A percentile compares a stretch with the other conserved stretches of the same genome.
Evolutionary conservation across 164 flowering plant species (phyloP).

Genomic region (Amborella trichopoda): DNA sequence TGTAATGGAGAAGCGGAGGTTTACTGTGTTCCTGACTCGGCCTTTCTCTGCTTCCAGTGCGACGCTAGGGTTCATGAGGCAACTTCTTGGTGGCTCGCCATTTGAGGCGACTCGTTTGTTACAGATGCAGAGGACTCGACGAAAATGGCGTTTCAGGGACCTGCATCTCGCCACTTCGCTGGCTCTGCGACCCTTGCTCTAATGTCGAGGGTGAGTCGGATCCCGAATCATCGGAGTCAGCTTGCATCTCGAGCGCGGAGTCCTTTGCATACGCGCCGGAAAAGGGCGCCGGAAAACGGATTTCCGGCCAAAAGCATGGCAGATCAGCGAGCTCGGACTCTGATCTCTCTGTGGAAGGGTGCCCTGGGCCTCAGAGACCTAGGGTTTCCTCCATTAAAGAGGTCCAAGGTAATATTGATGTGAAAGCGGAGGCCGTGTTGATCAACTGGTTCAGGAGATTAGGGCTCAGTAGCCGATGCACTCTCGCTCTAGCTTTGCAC

Average conservation of each 20-base stretch:
- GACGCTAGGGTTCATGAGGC: constrained; percentile 17
- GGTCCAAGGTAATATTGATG: constrained; percentile 3
- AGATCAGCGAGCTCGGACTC: background rate
- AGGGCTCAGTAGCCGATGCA: constrained; percentile 15
- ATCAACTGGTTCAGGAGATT: constrained; percentile 36
- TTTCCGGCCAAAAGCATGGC: background rate
- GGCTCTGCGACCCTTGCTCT: constrained; percentile 3
- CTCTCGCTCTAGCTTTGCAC: constrained; percentile 9
- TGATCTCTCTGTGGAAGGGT: constrained; percentile 15
- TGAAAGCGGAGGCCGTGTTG: constrained; percentile 29
- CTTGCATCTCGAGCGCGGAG: background rate
- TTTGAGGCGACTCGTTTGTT: constrained; percentile 9
- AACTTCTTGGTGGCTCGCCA: constrained; percentile 23
- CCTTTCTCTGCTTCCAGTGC: constrained; percentile 19
- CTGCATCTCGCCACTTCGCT: background rate
- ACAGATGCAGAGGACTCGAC: constrained; percentile 3
- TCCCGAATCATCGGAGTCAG: background rate
- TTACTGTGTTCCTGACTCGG: constrained; percentile 16
- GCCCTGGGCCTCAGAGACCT: constrained; percentile 14
- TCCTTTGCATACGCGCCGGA: background rate
- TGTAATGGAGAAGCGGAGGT: constrained; percentile 12
- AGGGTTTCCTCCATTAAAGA: background rate
- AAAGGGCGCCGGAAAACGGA: background rate
- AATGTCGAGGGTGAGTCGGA: constrained; percentile 2
- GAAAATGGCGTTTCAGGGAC: constrained; percentile 8